Evolutionary conservation across 2,329 filamentous ascomycete genomes (phyloP), one percentile per base, ranked within the genome.

Genomic region (Aspergillus sp.): DNA sequence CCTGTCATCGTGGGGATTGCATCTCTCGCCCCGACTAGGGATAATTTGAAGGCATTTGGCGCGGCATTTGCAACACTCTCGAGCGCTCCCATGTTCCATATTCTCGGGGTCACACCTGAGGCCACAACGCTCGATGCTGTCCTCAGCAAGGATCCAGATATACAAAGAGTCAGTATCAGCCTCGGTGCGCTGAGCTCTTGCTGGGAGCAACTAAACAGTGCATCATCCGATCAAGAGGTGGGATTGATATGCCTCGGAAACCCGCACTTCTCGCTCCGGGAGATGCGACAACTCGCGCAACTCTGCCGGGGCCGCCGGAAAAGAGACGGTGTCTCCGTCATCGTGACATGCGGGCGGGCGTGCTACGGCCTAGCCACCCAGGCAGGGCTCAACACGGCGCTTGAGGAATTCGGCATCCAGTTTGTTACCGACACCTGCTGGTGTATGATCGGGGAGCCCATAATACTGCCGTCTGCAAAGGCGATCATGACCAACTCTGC

Each of bases 11-110:
- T 64, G 0, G 79, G 79, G 0, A 43, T 82, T 3, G 70, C 78
- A n/a, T 13, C 31, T 15, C 0, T 34, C 61, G 1, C 13, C 7
- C 69, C 73, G 1, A 67, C 62, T 0, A 71, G 62, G 0, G 71
- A 75, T 4, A 74, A 79, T 43, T 54, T 81, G 3, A 82, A 81
- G 65, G 78, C 78, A 0, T 81, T 82, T 49, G 75, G 80, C 0
- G 80, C 80, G 0, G 80, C 79, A 0, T 82, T 82, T 62, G 80
- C 79, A 0, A 82, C 80, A 0, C 74, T 71, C 1, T 74, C 79
- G 0, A 75, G 72, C 11, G 77, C 80, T 0, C 73, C 80, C 0
- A 81, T 82, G 79, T 82, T 81, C 55, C 80, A 82, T 48, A 77
- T 82, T 2, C 61, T 63, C 0, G 78, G 75, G 0, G 59, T 81